Evolutionary conservation across 805 yeast species (phyloP), one percentile per base, ranked within the genome.

Genomic region (Candida easanensis): DNA sequence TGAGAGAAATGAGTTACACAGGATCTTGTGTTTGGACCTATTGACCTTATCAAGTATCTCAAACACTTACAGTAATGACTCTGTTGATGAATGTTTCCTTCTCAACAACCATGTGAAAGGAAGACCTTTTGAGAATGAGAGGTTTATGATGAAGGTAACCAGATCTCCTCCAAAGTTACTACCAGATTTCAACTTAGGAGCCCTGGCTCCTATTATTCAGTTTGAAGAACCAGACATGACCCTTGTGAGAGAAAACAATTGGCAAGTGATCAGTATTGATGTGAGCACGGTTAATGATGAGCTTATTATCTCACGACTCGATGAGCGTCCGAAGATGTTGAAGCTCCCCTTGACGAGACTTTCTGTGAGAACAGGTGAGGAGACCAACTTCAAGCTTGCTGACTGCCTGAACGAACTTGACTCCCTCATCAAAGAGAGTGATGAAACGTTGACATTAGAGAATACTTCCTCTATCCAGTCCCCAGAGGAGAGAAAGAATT

Each of bases 251-350:
- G 85, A 86, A 0, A 44, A 58, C 0, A 60, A 63, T 17, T 84
- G 89, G 90, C 54, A 69, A 3, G 73, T 82, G 0, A 63, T 87
- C 1, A 69, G 83, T 1, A 61, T 89, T 19, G 90, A 83, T 52
- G 56, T 78, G 8, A 80, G 88, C 48, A 64, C 76, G 0, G 53
- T 68, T 8, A 73, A 82, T 8, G 84, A 82, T 0, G 82, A 79
- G 54, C 63, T 89, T 21, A 49, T 82, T 0, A 44, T 88, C 4
- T 63, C 84, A 4, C 71, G 76, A 47, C 59, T 68, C 30, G 69
- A 64, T 21, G 38, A 54, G 0, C 52, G 51, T 1, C 83, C 82
- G 4, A 66, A 74, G 14, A 64, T 74, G 38, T 40, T 84, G 14
- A 70, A 82, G 39, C 57, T 89, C 20, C 90, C 95, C 0, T 54